Conservation (phyloP, 305 asterid species). For the Rubia occidens region DNA sequence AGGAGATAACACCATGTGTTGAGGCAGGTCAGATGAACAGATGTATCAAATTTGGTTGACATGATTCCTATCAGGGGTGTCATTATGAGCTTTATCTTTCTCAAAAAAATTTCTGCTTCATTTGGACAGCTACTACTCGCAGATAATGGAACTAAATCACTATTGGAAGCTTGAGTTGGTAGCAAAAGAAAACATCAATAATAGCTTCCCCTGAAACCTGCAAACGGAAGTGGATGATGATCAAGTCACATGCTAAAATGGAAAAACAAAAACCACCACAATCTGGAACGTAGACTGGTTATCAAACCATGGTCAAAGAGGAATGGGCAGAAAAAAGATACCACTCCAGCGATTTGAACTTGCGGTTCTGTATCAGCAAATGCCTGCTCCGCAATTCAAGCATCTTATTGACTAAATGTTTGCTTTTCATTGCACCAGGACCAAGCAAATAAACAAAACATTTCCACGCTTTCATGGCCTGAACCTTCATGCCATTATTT, state of each 20-base stretch:
- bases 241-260: constrained; percentile 7
- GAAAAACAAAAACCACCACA: neutral
- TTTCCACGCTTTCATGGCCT: constrained; percentile 67
- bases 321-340: constrained; percentile 22
- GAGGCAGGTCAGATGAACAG: constrained; percentile 63
- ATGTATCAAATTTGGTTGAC: constrained; percentile 59
- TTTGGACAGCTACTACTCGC: constrained; percentile 19
- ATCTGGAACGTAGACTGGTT: neutral
- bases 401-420: constrained; percentile 59
- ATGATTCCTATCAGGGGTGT: constrained; percentile 54
- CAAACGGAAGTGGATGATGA: constrained; percentile 14
- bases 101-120: constrained; percentile 31
- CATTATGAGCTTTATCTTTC: constrained; percentile 62
- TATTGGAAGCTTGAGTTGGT: constrained; percentile 28
- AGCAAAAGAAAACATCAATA: constrained; percentile 49
- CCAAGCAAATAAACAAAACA: constrained; percentile 70
- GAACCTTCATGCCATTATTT: constrained; percentile 59
- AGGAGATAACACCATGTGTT: constrained; percentile 72
- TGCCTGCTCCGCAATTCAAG: constrained; percentile 53
- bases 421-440: constrained; percentile 42
- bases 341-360: constrained; percentile 76
- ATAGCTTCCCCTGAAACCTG: constrained; percentile 81
- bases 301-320: neutral
- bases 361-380: constrained; percentile 59
- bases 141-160: constrained; percentile 20